Evolutionary conservation across 768 basidiomycete genomes (phyloP), one percentile per base, ranked within the genome.

Genomic region (Asterophora parasitica): DNA sequence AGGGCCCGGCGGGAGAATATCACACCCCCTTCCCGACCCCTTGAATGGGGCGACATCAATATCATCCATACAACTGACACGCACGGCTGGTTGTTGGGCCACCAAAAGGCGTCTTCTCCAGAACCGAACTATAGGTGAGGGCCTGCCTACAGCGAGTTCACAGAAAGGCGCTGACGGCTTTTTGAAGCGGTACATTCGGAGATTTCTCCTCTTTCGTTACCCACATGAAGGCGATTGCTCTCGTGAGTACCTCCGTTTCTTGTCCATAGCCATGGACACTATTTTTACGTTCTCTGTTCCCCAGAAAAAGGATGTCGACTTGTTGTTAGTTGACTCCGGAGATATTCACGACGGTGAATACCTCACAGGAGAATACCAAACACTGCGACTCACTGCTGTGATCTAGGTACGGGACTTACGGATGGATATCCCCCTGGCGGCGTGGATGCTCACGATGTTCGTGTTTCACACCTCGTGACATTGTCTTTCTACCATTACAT

Each of bases 21-120:
- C 27, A 66, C 78, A 0, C 71, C 71, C n/a, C 90, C 90, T 2
- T 75, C 76, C 43, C 69, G 82, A n/a, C 76, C 79, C 15, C 73
- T 94, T 11, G 76, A 79, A 42, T 93, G 91, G 92, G 82, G 85
- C n/a, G 89, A 93, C 59, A 74, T 94, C 61, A 93, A 93, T 59
- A 77, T 93, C 58, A 74, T 93, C 35, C 81, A 85, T 57, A 92
- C 90, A 2, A 93, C 92, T 0, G 91, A 92, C 62, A 86, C 79
- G 33, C 84, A 88, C 68, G 68, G 73, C 31, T 69, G 73, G 69
- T 69, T 93, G 3, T 73, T 90, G 28, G 91, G 91, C 2, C 91
- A 95, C 66, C 87, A 89, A 57, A 84, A 89, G 57, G 12, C 66
- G 3, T 75, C 74, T 4, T 79, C 77, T 59, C 86, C 87, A 0